Conservation (phyloP, 2,329 filamentous ascomycete genomes). For the Achaetomium macrosporum region DNA sequence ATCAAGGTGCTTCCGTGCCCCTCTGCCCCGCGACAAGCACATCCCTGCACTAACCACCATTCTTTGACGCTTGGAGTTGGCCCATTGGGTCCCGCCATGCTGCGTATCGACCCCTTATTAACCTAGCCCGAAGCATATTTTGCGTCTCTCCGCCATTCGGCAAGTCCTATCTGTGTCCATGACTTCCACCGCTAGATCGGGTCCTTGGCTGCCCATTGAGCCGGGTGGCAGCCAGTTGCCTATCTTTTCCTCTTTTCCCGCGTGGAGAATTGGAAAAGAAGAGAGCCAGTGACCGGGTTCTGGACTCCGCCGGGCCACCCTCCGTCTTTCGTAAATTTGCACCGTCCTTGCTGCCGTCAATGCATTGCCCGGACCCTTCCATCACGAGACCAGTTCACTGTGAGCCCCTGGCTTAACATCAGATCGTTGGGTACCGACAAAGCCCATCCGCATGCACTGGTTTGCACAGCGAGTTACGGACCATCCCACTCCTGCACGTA, state of each 20-base stretch:
- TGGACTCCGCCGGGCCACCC: neutral
- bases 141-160: neutral
- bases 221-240: neutral
- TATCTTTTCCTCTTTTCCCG: neutral
- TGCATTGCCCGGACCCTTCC: no score
- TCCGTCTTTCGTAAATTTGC: no score
- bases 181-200: neutral
- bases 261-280: neutral
- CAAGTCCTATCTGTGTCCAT: conserved; percentile 2
- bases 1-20: conserved; percentile 12
- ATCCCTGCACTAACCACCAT: conserved; percentile 12
- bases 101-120: conserved; percentile 3
- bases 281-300: neutral
- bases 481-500: neutral
- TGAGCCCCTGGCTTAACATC: neutral
- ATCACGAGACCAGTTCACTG: no score
- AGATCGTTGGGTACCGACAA: neutral
- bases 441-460: neutral
- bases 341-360: no score
- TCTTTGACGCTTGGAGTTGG: conserved; percentile 11
- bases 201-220: conserved; percentile 11
- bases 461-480: neutral
- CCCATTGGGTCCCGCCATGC: conserved; percentile 9
- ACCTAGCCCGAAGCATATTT: conserved; percentile 2
- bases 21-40: conserved; percentile 12